Evolutionary conservation across 2,329 filamentous ascomycete species (phyloP), one percentile per base, ranked within the genome.

Genomic region (Xylariaceae sp.): DNA sequence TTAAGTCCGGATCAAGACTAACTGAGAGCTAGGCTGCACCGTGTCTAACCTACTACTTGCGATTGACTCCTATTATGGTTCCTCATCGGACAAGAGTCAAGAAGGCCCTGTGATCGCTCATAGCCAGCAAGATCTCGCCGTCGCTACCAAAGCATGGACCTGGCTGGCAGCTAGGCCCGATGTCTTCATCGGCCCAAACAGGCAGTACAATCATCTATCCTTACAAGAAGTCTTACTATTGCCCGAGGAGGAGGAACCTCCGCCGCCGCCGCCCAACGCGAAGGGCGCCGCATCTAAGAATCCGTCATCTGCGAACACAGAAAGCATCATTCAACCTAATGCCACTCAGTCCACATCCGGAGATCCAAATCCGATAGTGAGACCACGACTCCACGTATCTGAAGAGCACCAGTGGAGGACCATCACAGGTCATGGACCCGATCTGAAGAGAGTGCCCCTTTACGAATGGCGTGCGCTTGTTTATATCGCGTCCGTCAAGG

Each of bases 391-490:
- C 1, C 78, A 77, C 58, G 78, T 82, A 11, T 79, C 80, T 0
- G 79, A 84, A 62, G 78, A 81, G 52, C 79, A 79, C 3, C 78
- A 84, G 68, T 87, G 84, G 84, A 78, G 81, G 67, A 79, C 79
- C 2, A 73, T 87, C 52, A 80, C 83, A 18, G 83, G 83, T 10
- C 84, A 87, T 69, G 77, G 78, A 5, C 75, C 82, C 8, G 83
- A 87, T 68, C 77, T 80, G 66, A 84, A 84, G 67, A 78, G 80
- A 58, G 73, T 86, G 2, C 82, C 83, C 1, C 76, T 77, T 9
- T 81, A 82, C 9, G 83, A 86, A 71, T 86, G 83, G 83, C 76
- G 80, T 63, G 76, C 82, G 2, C 75, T 86, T 7, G 73, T 83
- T 15, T 82, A 81, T 15, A 84, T 86, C 57, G 83, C 82, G 17